Conservation (phyloP, 1,284 basidiomycete species). For the Cutaneotrichosporon cyanovorans region DNA sequence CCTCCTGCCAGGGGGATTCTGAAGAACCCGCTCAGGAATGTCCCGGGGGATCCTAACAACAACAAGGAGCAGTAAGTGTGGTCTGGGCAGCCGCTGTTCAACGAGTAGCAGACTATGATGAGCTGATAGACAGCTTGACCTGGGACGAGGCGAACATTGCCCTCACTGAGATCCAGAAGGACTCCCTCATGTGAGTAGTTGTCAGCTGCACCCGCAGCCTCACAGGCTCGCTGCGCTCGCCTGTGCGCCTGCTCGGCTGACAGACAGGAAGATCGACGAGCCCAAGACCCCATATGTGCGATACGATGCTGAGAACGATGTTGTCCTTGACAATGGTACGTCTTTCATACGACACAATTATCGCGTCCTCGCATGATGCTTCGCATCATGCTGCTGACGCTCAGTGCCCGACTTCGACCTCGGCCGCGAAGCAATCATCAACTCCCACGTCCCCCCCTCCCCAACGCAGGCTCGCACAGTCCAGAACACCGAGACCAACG, state of each 20-base stretch:
- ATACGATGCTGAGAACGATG: constrained; percentile 77
- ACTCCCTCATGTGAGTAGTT: constrained; percentile 77
- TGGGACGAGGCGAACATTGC: constrained; percentile 92
- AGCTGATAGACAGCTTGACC: constrained; percentile 52
- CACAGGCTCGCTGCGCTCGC: too few relatives aligned
- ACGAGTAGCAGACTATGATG: too few relatives aligned
- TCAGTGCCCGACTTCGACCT: constrained; percentile 46
- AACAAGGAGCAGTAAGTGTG: constrained; percentile 12
- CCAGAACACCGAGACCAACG: constrained; percentile 18
- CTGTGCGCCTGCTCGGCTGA: not conserved
- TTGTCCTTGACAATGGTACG: constrained; percentile 55
- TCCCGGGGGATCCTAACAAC: constrained; percentile 9
- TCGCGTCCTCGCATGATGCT: too few relatives aligned
- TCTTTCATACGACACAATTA: not conserved
- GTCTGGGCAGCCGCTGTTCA: not conserved
- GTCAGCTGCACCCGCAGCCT: too few relatives aligned
- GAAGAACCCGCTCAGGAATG: constrained; percentile 36
- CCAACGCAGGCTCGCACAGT: constrained; percentile 6
- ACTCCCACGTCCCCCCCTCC: not conserved
- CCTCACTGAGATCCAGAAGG: constrained; percentile 81
- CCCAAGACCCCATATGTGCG: constrained; percentile 93
- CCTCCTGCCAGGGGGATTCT: constrained; percentile 39
- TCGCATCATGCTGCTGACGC: constrained; percentile 6
- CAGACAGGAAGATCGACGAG: constrained; percentile 70
- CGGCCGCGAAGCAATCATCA: not conserved